phyloP scores from a whole-genome alignment of 192 early-diverging fungal species.

The Coemansia sp. region DNA sequence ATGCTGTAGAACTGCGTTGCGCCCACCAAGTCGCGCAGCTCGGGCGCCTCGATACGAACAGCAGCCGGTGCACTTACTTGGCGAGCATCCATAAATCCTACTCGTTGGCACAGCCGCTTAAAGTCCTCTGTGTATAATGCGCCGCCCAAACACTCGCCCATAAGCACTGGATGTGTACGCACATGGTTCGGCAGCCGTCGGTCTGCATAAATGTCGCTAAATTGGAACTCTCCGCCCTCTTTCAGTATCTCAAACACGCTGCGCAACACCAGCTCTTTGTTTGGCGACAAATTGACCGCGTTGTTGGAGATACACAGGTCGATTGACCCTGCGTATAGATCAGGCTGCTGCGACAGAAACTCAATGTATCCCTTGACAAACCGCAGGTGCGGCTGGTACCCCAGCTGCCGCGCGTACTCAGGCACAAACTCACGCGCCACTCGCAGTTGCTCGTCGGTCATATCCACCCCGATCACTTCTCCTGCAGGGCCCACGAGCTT shows the following conservation, averaged over 20 bases:
- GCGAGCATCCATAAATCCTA: constrained; percentile 34
- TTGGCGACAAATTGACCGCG: constrained; percentile 54
- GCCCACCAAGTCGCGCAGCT: constrained; percentile 48
- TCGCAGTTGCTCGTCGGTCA: constrained; percentile 55
- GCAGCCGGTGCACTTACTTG: constrained; percentile 32
- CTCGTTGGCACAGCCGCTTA: constrained; percentile 23
- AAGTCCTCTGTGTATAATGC: constrained; percentile 48
- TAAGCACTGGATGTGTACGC: constrained; percentile 40
- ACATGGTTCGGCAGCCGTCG: constrained; percentile 38
- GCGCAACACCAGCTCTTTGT: constrained; percentile 48
- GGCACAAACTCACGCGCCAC: constrained; percentile 29
- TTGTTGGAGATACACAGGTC: constrained; percentile 54
- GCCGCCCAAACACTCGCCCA: constrained; percentile 51
- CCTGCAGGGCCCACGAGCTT: constrained; percentile 42
- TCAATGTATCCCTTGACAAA: constrained; percentile 54
- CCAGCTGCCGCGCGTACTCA: constrained; percentile 33
- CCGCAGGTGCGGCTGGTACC: constrained; percentile 43
- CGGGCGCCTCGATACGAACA: constrained; percentile 41
- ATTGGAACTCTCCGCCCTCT: constrained; percentile 50
- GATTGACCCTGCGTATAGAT: constrained; percentile 27
- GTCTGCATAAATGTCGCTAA: constrained; percentile 52
- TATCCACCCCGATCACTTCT: constrained; percentile 51
- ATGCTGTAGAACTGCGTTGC: constrained; percentile 50
- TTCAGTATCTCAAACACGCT: constrained; percentile 40
- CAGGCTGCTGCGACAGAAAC: constrained; percentile 29